phyloP scores from a whole-genome alignment of 1,139 yeast species.

The Yamadazyma spencermartinsiae region DNA sequence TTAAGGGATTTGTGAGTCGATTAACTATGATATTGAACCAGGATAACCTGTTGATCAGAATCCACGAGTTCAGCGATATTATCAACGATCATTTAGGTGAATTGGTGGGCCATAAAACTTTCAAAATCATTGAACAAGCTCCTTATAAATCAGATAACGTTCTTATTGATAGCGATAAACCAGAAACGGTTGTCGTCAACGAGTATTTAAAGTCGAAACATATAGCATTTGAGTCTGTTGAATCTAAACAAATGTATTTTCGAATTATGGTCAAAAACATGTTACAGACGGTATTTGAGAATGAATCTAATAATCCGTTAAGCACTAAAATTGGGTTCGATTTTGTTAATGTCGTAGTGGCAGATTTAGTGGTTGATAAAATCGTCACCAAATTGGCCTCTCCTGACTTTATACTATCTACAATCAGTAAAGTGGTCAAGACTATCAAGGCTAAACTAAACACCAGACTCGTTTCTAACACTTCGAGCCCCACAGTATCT shows the following conservation, averaged over 20 bases:
- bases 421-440: slow-evolving; percentile 12
- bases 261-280: slow-evolving; percentile 26
- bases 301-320: slow-evolving; percentile 10
- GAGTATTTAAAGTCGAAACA: slow-evolving; percentile 19
- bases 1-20: slow-evolving; percentile 25
- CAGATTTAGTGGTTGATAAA: slow-evolving; percentile 37
- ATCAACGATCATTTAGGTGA: slow-evolving; percentile 29
- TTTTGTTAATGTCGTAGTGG: slow-evolving; percentile 28
- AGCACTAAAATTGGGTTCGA: slow-evolving; percentile 32
- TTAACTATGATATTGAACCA: slow-evolving; percentile 16
- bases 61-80: slow-evolving; percentile 27
- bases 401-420: slow-evolving; percentile 29
- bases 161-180: slow-evolving; percentile 1
- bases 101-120: slow-evolving; percentile 16
- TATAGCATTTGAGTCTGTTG: slow-evolving; percentile 18
- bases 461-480: background rate
- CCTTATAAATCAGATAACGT: background rate
- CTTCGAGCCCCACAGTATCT: slow-evolving; percentile 5
- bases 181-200: slow-evolving; percentile 13
- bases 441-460: slow-evolving; percentile 4
- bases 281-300: slow-evolving; percentile 21
- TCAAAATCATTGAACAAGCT: background rate
- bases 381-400: slow-evolving; percentile 29
- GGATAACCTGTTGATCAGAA: slow-evolving; percentile 14
- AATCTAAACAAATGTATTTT: slow-evolving; percentile 20